phyloP scores from a whole-genome alignment of 1,139 yeast genomes.

The Meyerozyma carpophila region DNA sequence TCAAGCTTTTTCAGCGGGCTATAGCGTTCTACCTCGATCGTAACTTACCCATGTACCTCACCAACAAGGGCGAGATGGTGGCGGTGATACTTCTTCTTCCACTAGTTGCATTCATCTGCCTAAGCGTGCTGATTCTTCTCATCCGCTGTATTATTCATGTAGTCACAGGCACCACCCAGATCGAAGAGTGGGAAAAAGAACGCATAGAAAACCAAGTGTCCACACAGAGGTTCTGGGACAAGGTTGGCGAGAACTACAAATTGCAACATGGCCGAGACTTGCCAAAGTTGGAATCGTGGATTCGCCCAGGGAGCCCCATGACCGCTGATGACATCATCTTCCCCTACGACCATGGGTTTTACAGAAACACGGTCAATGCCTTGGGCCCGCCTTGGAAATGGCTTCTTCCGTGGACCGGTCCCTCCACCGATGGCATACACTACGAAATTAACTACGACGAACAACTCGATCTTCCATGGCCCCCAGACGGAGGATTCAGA shows the following conservation, averaged over 20 bases:
- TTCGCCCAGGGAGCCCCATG: conserved; percentile 20
- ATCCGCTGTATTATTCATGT: conserved; percentile 57
- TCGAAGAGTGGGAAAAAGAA: conserved; percentile 90
- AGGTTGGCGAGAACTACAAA: conserved; percentile 42
- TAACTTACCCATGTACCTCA: conserved; percentile 54
- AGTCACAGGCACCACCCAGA: conserved; percentile 77
- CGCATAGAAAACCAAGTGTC: conserved; percentile 64
- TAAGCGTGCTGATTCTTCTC: conserved; percentile 54
- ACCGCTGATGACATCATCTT: conserved; percentile 59
- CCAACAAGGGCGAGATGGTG: conserved; percentile 48
- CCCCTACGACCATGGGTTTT: conserved; percentile 74
- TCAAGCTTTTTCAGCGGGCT: conserved; percentile 39
- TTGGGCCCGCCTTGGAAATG: conserved; percentile 62
- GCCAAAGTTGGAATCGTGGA: conserved; percentile 48
- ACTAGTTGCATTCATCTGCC: conserved; percentile 50
- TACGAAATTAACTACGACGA: conserved; percentile 54
- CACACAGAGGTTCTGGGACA: conserved; percentile 48
- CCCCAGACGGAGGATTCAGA: conserved; percentile 73
- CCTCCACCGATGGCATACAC: conserved; percentile 38
- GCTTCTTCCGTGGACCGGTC: conserved; percentile 61
- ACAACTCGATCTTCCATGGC: conserved; percentile 73
- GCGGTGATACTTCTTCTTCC: conserved; percentile 56
- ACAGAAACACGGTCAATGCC: conserved; percentile 44
- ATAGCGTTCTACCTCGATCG: conserved; percentile 46
- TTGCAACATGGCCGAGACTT: conserved; percentile 37